Base-by-base conservation (phyloP, 495 filamentous ascomycete species). In the Podospora australis region DNA sequence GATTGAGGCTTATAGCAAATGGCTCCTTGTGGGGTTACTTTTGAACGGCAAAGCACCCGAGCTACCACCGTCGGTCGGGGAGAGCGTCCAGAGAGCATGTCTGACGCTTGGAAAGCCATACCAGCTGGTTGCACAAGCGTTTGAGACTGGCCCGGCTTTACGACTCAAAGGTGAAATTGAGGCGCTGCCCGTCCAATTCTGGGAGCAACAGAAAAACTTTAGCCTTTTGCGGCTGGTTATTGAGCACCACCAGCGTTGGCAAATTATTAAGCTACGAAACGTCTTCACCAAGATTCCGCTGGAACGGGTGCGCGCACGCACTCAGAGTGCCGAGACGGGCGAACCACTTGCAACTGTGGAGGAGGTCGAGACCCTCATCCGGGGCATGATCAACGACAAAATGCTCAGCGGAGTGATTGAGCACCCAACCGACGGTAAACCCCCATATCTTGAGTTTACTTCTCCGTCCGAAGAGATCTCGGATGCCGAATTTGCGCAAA, bases 1-100 rank as follows among this genome's bases (percentile, higher is more conserved):
- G 83, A 73, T 86, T 2, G 89, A 95, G 56, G 88, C 87, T 11
- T 94, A 95, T 71, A 95, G 91, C 64, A 96, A 94, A 68, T 95
- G 88, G 84, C 64, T 92, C 7, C 68, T 98, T n/a, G 77, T 90
- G 4, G 78, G 80, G 28, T 67, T 95, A 29, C 71, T 97, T 8
- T 70, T 74, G 16, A 69, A 82, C 34, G 91, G 91, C 58, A 83
- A 78, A 66, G 77, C 84, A 8, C 60, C 51, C 4, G 56, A 67
- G 54, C 62, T 61, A 19, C 70, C 65, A 8, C 17, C 55, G 28
- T 50, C 50, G 28, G 63, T 74, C 14, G 64, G 72, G 48, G 46
- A 62, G 1, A 55, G 65, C 26, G 73, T 80, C 9, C 65, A 72
- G 39, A 87, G 84, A 52, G 54, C 64, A 3, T 84, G 82, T 48